Evolutionary conservation across 805 yeast genomes (phyloP).

Genomic region (Starmera pachycereana): DNA sequence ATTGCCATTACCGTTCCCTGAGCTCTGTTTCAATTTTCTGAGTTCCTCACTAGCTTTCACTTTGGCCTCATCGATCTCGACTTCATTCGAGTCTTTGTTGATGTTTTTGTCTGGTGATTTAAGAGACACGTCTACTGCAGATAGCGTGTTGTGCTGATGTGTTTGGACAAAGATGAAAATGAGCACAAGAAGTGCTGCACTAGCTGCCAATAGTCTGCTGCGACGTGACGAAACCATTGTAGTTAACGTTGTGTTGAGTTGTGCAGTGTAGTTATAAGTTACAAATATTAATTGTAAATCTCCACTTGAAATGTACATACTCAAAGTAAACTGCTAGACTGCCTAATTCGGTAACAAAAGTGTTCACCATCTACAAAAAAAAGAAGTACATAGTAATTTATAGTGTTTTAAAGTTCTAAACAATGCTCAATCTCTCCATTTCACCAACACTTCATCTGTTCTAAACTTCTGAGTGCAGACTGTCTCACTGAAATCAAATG

Average conservation of each 20-base stretch:
- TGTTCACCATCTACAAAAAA: background rate
- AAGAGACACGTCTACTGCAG: constrained; percentile 3
- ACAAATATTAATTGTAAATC: no score
- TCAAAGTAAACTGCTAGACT: no score
- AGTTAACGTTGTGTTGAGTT: no score
- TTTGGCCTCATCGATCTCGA: constrained; percentile 30
- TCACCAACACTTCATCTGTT: constrained; percentile 85
- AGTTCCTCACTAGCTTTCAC: constrained; percentile 27
- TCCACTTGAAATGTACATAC: no score
- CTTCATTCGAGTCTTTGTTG: constrained; percentile 10
- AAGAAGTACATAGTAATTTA: background rate
- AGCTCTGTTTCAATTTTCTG: constrained; percentile 6
- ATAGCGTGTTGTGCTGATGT: constrained; percentile 8
- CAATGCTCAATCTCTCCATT: constrained; percentile 63
- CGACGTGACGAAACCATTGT: constrained; percentile 22
- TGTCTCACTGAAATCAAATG: constrained; percentile 48
- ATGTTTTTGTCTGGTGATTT: constrained; percentile 2
- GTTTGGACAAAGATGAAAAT: constrained; percentile 26
- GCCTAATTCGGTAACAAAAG: background rate
- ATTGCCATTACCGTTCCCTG: constrained; percentile 2
- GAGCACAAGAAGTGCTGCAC: constrained; percentile 28
- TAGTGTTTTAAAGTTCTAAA: background rate
- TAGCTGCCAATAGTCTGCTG: constrained; percentile 29
- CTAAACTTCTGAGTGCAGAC: constrained; percentile 90
- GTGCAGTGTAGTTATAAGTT: background rate